Evolutionary conservation across 257 asterid genomes (phyloP).

Genomic region (Ballota nigra): DNA sequence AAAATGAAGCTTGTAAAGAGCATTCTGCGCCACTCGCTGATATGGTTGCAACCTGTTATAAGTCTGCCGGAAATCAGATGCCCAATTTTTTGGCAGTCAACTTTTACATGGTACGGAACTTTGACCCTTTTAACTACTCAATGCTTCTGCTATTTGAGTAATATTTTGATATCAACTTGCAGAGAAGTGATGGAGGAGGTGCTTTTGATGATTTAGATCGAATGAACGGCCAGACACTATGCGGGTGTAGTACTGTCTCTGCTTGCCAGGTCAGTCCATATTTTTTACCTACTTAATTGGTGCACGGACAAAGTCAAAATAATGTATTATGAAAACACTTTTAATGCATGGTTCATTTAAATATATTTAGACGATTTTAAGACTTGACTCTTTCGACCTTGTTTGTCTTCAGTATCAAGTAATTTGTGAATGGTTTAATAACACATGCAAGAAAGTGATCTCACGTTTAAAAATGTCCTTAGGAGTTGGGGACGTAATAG

Average conservation of each 20-base stretch:
- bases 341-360: neutral
- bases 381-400: neutral
- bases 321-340: neutral
- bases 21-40: conserved; percentile 72
- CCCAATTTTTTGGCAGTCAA: conserved; percentile 94
- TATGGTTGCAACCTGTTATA: conserved; percentile 69
- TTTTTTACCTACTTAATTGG: neutral
- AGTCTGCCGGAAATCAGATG: conserved; percentile 76
- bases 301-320: neutral
- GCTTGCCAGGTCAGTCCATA: conserved; percentile 78
- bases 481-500: neutral
- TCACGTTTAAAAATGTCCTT: too few relatives aligned
- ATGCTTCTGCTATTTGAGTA: conserved; percentile 1
- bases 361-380: neutral
- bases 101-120: conserved; percentile 83
- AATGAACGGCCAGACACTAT: conserved; percentile 85
- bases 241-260: conserved; percentile 74
- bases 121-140: neutral
- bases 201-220: conserved; percentile 76
- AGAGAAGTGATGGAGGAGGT: conserved; percentile 99
- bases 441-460: neutral
- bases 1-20: conserved; percentile 89
- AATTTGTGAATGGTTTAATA: neutral
- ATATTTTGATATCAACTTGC: conserved; percentile 35
- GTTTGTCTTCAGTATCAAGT: neutral